Evolutionary conservation across 169 alveolate genomes (phyloP), one percentile per base, ranked within the genome.

Genomic region (Plasmodium coatneyi): DNA sequence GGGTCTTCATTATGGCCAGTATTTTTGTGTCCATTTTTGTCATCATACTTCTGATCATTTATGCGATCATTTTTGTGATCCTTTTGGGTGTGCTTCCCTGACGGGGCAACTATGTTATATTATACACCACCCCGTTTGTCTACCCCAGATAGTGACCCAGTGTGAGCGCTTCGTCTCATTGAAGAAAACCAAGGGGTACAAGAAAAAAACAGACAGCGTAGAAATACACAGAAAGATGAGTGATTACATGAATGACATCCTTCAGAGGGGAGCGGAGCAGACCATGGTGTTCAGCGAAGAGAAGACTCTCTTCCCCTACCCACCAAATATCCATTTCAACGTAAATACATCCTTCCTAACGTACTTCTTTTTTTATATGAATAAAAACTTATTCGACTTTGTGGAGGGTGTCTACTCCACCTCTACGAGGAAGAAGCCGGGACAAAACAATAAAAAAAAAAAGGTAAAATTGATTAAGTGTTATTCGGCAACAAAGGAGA

Each of bases 251-350:
- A 76, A 76, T 39, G 93, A 86, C 34, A 86, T 86, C 5, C 30
- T 86, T 25, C 93, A 74, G 34, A 86, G 93, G 80, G 93, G 93
- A 52, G 93, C 84, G 6, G 93, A 86, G 46, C 93, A 86, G 19
- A 86, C 93, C 36, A 22, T 49, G 10, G 3, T 41, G 7, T 86
- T 86, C 74, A 54, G 66, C 30, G 93, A 86, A 32, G 93, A 76
- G 1, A 86, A 86, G 70, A 7, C 16, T 43, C 80, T 86, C 28
- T 86, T 22, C 80, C 19, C 19, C 43, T 28, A 46, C 70, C 93
- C 93, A 32, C 28, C 30, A 16, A 43, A 70, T 70, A 34, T 86
- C 19, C 74, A 74, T 10, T 86, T 74, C 80, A 76, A 86, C 19
- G 71, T 86, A 19, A 86, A 86, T 56, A 86, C 93, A 0, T 86